Base-by-base conservation (phyloP, 192 early-diverging fungal genomes). In the Coemansia sp. region DNA sequence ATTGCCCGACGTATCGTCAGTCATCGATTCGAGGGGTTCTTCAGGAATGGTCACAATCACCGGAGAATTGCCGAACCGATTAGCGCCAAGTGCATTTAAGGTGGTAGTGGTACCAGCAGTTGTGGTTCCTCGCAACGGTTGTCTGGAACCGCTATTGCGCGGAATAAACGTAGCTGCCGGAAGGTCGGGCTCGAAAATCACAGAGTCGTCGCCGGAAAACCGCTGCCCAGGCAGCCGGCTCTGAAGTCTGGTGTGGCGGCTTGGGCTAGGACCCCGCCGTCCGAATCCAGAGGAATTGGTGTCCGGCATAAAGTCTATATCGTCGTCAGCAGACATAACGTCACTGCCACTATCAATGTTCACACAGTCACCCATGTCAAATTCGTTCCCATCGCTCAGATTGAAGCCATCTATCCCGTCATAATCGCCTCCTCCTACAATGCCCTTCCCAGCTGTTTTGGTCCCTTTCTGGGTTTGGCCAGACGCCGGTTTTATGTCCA, bases 331-430 rank as follows among this genome's bases (percentile, higher is more conserved):
- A 0, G 71, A 73, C 8, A 68, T 8, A 5, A 66, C 5, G 12
- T 76, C 78, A 22, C 66, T 62, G 19, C 54, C 68, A 43, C 72
- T 73, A 48, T 58, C 71, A 71, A 82, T 76, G 16, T 73, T 59
- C 40, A 76, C 71, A 37, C 69, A 82, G 49, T 82, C 79, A 16
- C 63, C 39, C 8, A 82, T 42, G 21, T 71, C 71, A 61, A 82
- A 71, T 7, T 66, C 68, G 41, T 76, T 65, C 13, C 65, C 69
- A 37, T 76, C 79, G 41, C 70, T 72, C 22, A 67, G 32, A 6
- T 41, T 64, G 22, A 73, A 55, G 8, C 66, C 71, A 43, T 64
- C 67, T 39, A 64, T 58, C 42, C 61, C 47, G 51, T 43, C 43
- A 45, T 61, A 67, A 37, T 41, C 32, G 22, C 54, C 54, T 6